Percentiles rank a stretch among this genome's conserved stretches.
Conservation (phyloP, 768 basidiomycete species). For the Tubosaeta sp. region DNA sequence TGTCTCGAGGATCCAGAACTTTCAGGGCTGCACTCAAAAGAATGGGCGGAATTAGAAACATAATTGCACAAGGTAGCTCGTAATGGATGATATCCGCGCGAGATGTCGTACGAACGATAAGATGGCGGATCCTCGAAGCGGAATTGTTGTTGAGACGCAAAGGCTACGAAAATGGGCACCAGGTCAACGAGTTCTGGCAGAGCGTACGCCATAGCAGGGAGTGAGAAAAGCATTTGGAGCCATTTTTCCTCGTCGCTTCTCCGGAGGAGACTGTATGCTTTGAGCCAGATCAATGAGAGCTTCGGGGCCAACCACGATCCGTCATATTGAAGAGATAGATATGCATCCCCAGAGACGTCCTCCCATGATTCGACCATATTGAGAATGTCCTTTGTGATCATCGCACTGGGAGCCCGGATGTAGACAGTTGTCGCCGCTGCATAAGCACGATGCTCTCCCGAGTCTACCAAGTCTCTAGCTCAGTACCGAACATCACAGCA, state of each 20-base stretch:
- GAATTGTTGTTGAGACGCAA: slow-evolving; percentile 16
- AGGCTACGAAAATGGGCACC: slow-evolving; percentile 28
- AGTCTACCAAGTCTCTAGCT: slow-evolving; percentile 2
- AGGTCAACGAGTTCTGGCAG: slow-evolving; percentile 5
- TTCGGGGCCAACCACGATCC: slow-evolving; percentile 21
- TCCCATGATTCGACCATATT: background rate
- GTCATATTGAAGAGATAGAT: slow-evolving; percentile 14
- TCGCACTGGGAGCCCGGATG: background rate
- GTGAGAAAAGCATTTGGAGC: slow-evolving; percentile 23
- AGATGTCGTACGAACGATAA: slow-evolving; percentile 1
- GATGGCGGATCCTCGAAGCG: slow-evolving; percentile 3
- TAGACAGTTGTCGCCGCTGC: background rate
- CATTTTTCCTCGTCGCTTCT: slow-evolving; percentile 1
- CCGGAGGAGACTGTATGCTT: slow-evolving; percentile 24
- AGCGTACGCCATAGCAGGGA: slow-evolving; percentile 29
- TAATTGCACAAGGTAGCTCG: background rate
- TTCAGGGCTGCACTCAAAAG: slow-evolving; percentile 7
- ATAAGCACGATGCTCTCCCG: slow-evolving; percentile 5
- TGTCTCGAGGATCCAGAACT: background rate
- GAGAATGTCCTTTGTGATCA: background rate
- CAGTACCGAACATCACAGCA: slow-evolving; percentile 6
- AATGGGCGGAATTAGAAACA: background rate
- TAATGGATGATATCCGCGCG: slow-evolving; percentile 1
- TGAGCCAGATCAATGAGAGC: slow-evolving; percentile 21
- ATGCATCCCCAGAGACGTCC: background rate